These are phyloP conservation scores for Eucalyptus marginata DNA, from an alignment of 345 rosid species.

Conservation along the genomic window DNA sequence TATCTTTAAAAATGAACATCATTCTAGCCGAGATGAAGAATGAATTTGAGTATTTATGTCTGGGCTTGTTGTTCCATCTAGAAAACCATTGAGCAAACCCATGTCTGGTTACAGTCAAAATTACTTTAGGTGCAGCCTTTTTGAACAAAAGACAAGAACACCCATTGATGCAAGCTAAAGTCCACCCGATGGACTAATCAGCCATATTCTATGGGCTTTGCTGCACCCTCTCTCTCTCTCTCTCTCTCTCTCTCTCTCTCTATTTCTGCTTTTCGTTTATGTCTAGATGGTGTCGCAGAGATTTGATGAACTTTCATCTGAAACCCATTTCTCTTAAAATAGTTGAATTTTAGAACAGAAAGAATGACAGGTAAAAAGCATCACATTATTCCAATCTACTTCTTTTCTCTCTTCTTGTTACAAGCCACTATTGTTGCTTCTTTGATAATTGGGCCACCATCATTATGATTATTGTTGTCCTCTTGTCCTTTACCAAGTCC, in stretches of 20 bases:
- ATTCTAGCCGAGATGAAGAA: not conserved
- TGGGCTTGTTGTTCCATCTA: not conserved
- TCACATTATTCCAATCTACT: not conserved
- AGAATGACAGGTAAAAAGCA: not conserved
- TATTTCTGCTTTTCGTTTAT: not conserved
- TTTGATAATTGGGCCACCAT: not conserved
- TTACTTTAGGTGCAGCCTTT: not conserved
- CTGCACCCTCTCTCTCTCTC: not conserved
- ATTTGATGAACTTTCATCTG: not conserved
- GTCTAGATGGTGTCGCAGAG: not conserved
- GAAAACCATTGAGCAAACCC: not conserved
- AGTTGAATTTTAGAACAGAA: not conserved
- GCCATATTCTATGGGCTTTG: not conserved
- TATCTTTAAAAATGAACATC: not conserved
- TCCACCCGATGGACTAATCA: not conserved
- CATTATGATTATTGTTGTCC: not conserved
- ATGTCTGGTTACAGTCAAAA: not conserved
- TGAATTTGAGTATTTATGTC: not conserved
- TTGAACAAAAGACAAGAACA: not conserved
- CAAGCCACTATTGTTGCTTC: not conserved
- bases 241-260: not conserved
- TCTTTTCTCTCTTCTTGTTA: not conserved
- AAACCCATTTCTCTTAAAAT: not conserved
- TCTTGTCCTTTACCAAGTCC: not conserved
- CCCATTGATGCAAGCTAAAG: not conserved